Base-by-base conservation (phyloP, 2,329 filamentous ascomycete species). In the Monilinia fructicola region DNA sequence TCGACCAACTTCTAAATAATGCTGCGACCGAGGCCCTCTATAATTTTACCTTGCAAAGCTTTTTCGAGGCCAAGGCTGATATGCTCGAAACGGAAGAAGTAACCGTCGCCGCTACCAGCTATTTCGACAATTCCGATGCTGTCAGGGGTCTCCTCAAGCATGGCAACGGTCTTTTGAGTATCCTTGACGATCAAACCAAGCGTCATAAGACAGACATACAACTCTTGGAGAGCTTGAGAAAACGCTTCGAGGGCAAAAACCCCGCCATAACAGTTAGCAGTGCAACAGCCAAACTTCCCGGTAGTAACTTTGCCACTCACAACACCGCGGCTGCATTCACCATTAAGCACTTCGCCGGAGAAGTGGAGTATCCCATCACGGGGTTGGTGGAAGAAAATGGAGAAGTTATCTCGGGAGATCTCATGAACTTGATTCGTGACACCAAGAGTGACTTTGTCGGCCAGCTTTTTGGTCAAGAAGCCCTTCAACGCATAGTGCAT, bases 121-220 rank as follows among this genome's bases (percentile, higher is more conserved):
- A 98, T 78, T 99, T 97, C 73, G 95, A 99, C 78, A 99, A 98
- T 78, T 93, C 91, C 0, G 95, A 98, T 77, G 93, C 94, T 12
- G 93, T 97, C 68, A 92, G 91, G 74, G 94, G 93, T 16, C 83
- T 99, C 42, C 82, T 99, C 65, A 99, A 98, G 80, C 84, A 92
- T 66, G 92, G 93, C 35, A 98, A 98, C 74, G 95, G 95, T 54
- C 82, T 99, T 50, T 83, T 99, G 26, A 93, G 92, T 78, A 99
- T 99, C 70, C 82, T 99, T 0, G 95, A 99, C 75, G 95, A 99
- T 75, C 95, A 99, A 78, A 97, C 93, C 54, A 89, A 91, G 59
- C 91, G 94, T 64, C 91, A 94, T 72, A 90, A 93, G 74, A 92
- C 89, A 0, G 95, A 99, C 71, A 84, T 90, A 78, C 94, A 99